A percentile compares a stretch with the other conserved stretches of the same genome.
phyloP scores from a whole-genome alignment of 345 rosid species.

The Ricinus communis region DNA sequence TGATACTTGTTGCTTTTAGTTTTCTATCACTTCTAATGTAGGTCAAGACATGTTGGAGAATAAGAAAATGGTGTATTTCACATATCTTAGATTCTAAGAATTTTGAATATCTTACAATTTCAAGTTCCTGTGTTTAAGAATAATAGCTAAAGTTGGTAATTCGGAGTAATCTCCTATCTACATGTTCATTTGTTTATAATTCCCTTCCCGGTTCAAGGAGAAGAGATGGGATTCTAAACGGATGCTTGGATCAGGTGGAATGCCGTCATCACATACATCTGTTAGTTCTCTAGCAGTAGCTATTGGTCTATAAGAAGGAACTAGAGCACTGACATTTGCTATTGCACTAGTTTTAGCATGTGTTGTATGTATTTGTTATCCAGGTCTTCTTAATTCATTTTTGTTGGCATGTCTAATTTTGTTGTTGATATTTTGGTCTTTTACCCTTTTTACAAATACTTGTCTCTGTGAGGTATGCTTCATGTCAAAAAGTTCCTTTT shows the following conservation, averaged over 20 bases:
- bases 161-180: neutral
- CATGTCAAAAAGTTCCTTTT: neutral
- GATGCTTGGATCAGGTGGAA: conserved; percentile 63
- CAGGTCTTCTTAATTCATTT: conserved; percentile 36
- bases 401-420: conserved; percentile 17
- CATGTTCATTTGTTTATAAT: too few relatives aligned
- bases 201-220: conserved; percentile 52
- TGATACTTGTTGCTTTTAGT: neutral
- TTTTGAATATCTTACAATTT: neutral
- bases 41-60: neutral
- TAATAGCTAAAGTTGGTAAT: neutral
- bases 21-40: neutral
- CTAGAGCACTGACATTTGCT: conserved; percentile 48
- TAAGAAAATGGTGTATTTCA: neutral
- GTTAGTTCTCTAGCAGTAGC: conserved; percentile 59
- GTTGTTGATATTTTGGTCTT: neutral
- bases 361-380: conserved; percentile 51
- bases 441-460: neutral
- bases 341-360: conserved; percentile 58
- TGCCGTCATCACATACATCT: conserved; percentile 72
- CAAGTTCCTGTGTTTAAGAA: neutral
- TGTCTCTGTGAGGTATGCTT: neutral
- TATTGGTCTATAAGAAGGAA: conserved; percentile 55
- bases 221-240: conserved; percentile 65
- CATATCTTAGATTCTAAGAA: neutral